Conservation (phyloP, 805 yeast species). For the Priceomyces melissophilus region DNA sequence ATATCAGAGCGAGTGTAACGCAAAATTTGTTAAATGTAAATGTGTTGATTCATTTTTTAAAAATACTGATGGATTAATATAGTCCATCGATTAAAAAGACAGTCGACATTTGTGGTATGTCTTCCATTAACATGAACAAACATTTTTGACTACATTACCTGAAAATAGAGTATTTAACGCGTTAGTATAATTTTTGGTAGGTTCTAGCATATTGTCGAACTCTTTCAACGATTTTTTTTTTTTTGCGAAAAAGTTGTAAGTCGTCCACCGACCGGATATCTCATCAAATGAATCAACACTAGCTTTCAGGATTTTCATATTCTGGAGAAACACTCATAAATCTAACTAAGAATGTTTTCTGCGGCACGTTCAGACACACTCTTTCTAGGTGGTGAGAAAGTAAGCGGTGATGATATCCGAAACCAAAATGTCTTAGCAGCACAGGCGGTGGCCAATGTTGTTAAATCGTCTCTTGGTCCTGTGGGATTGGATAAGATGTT, state of each 20-base stretch:
- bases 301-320: not conserved
- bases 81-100: too few species aligned
- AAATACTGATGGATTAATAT: too few species aligned
- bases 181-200: not conserved
- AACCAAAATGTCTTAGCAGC: conserved; percentile 96
- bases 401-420: conserved; percentile 94
- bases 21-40: too few species aligned
- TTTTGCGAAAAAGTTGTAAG: not conserved
- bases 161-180: too few species aligned
- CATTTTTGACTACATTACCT: too few species aligned
- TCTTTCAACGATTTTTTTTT: not conserved
- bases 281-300: not conserved
- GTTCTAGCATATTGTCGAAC: not conserved
- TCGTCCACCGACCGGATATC: conserved; percentile 3
- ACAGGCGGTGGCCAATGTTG: conserved; percentile 76
- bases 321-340: not conserved
- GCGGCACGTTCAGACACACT: conserved; percentile 88
- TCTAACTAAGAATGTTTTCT: conserved; percentile 47
- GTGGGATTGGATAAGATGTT: conserved; percentile 98
- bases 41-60: too few species aligned
- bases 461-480: conserved; percentile 93
- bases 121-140: too few species aligned
- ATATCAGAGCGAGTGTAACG: too few species aligned
- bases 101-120: too few species aligned
- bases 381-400: conserved; percentile 92